Conservation (phyloP, 306 rosid genomes). For the Citrullus amarus region DNA sequence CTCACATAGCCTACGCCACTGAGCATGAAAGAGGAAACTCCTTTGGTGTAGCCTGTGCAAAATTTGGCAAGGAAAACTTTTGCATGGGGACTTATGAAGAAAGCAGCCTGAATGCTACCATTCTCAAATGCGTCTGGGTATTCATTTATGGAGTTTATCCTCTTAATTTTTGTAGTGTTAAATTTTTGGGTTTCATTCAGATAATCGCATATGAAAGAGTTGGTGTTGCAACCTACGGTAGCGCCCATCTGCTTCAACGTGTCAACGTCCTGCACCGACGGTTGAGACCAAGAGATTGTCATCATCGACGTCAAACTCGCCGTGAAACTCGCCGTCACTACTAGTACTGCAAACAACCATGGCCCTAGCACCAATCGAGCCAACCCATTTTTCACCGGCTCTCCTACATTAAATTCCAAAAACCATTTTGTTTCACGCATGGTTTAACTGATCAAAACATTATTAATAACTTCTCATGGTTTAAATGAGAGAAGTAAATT, state of each 20-base stretch:
- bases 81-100: conserved; percentile 48
- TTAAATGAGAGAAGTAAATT: not conserved
- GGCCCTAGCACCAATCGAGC: conserved; percentile 47
- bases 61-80: conserved; percentile 41
- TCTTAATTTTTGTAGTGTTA: conserved; percentile 22
- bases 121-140: conserved; percentile 40
- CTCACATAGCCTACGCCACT: conserved; percentile 55
- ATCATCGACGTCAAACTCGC: conserved; percentile 52
- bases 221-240: conserved; percentile 32
- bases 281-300: conserved; percentile 29
- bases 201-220: conserved; percentile 38
- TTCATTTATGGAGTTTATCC: conserved; percentile 21
- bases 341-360: conserved; percentile 46
- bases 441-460: not conserved
- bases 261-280: conserved; percentile 29
- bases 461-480: not conserved
- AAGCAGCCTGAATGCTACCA: conserved; percentile 40
- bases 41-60: conserved; percentile 29
- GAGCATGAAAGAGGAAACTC: conserved; percentile 24
- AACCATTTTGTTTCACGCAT: not conserved
- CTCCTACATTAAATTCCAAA: conserved; percentile 26
- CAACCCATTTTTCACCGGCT: conserved; percentile 30
- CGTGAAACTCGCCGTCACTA: conserved; percentile 34
- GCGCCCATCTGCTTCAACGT: conserved; percentile 23
- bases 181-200: conserved; percentile 16